phyloP scores from a whole-genome alignment of 768 basidiomycete genomes.

The Tulasnella sp. region DNA sequence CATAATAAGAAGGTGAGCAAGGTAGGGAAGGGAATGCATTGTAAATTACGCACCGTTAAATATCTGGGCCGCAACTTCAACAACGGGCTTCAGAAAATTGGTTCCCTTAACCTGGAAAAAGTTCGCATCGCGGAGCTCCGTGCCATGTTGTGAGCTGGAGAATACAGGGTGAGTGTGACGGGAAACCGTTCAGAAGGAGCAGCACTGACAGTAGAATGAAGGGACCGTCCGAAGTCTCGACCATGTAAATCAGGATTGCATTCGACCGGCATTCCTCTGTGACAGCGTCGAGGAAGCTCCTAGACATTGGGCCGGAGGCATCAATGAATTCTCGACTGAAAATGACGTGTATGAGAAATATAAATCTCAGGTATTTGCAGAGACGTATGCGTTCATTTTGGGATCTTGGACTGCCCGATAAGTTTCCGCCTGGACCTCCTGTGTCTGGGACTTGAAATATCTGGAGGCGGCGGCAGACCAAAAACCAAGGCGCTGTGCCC shows the following conservation, averaged over 20 bases:
- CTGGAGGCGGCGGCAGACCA: not conserved
- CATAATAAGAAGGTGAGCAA: not conserved
- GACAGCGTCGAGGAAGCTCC: not conserved
- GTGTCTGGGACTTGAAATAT: not conserved
- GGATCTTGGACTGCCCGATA: not conserved
- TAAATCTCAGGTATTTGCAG: not conserved
- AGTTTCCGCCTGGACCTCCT: not conserved
- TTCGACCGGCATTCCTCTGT: not conserved
- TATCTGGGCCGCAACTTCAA: not conserved
- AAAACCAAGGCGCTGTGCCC: not conserved
- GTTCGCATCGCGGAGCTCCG: not conserved
- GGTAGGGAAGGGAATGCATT: not conserved
- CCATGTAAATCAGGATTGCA: not conserved
- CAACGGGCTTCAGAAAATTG: not conserved
- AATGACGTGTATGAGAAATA: not conserved
- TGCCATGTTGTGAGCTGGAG: not conserved
- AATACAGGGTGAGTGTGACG: not conserved
- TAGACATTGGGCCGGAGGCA: not conserved
- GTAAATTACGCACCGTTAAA: not conserved
- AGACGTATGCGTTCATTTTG: not conserved
- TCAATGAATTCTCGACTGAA: not conserved
- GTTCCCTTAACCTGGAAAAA: not conserved
- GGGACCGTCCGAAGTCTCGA: not conserved
- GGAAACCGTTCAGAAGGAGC: not conserved
- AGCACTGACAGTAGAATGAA: not conserved